Base-by-base conservation (phyloP, 768 basidiomycete genomes). In the Lactarius trivialis region DNA sequence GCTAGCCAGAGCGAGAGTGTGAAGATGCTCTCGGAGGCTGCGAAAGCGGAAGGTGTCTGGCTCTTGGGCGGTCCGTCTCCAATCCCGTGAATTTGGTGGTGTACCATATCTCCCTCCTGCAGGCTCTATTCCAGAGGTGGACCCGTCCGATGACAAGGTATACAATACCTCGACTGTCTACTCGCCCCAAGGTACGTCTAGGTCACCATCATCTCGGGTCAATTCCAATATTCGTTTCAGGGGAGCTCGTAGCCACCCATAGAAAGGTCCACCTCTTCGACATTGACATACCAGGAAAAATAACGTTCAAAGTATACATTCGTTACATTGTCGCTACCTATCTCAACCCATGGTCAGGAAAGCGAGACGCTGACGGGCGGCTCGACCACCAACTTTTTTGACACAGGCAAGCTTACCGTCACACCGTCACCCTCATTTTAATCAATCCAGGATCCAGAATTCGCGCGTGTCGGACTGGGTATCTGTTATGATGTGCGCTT, bases 211-310 rank as follows among this genome's bases (percentile, higher is more conserved):
- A 24, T 19, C 54, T 43, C 19, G 3, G 2, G 37, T 49, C 24
- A 41, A 60, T 56, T 60, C 65, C 56, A 61, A 65, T 60, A 43
- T 55, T 59, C 15, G 26, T 48, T 6, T 4, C 62, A 92, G 94
- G 95, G 28, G 84, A 91, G 58, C 80, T 98, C 28, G 82, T 98
- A 15, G 88, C 89, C 0, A 84, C 82, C 41, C 93, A 98, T 74
- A 86, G 96, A 57, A 99, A 99, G 74, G 82, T 98, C 2, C 97
- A 99, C 71, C 78, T 99, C 5, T 99, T 98, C 73, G 96, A 99
- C 72, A 98, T 98, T 64, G 93, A 98, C 70, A 96, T 99, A 56
- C 89, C 90, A 0, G 93, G 92, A 17, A 87, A 91, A 71, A 93
- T 96, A 71, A 91, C 74, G 21, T 94, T 94, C 81, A 91, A 91